phyloP scores from a whole-genome alignment of 73 alveolate genomes.

The Durusdinium trenchii region DNA sequence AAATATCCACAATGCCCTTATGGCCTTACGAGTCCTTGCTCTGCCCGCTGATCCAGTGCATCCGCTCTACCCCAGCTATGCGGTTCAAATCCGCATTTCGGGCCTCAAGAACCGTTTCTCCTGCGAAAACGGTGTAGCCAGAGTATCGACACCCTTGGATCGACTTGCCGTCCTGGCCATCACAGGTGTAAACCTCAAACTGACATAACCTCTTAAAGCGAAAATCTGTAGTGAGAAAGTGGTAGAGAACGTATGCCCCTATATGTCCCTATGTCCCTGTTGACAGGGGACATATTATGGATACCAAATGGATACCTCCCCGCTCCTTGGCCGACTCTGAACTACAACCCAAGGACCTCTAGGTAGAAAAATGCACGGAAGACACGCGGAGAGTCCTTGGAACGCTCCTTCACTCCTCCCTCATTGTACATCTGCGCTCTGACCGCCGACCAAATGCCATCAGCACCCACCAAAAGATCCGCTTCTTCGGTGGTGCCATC shows the following conservation, averaged over 20 bases:
- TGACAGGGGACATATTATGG: background rate
- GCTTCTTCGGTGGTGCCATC: slow-evolving; percentile 77
- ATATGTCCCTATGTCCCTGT: background rate
- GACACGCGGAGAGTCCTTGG: too few species aligned
- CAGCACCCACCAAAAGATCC: slow-evolving; percentile 76
- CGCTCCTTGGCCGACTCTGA: background rate
- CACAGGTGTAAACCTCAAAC: background rate
- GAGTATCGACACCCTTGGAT: slow-evolving; percentile 85
- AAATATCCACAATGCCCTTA: too few species aligned
- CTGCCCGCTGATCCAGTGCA: too few species aligned
- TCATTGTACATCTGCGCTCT: slow-evolving; percentile 84
- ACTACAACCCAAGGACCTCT: too few species aligned
- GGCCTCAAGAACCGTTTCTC: slow-evolving; percentile 83
- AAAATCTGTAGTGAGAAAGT: too few species aligned
- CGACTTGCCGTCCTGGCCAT: slow-evolving; percentile 58
- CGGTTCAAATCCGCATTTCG: background rate
- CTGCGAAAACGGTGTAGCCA: slow-evolving; percentile 83
- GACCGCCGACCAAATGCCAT: slow-evolving; percentile 90
- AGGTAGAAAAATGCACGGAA: too few species aligned
- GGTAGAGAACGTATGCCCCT: too few species aligned
- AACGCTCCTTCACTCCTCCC: slow-evolving; percentile 32
- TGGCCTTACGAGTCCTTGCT: too few species aligned
- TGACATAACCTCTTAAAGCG: background rate
- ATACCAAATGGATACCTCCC: background rate
- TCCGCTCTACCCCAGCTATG: too few species aligned